Percentiles rank a stretch among this genome's conserved stretches.
phyloP scores from a whole-genome alignment of 139 green algal species.

The Chlamydomonas sphaeroides region DNA sequence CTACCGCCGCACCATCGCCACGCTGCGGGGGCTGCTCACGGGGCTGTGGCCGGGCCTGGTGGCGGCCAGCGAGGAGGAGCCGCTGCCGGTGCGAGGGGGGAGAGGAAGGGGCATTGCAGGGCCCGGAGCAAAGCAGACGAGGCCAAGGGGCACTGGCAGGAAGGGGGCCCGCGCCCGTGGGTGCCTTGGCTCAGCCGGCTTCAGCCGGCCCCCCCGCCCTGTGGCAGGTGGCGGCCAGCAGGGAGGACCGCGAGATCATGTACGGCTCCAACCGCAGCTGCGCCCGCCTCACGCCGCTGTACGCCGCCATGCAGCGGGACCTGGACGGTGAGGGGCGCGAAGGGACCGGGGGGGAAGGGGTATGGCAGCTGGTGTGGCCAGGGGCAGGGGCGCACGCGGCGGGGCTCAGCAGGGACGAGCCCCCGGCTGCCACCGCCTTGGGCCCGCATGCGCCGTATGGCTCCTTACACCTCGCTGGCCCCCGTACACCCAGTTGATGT shows the following conservation, averaged over 20 bases:
- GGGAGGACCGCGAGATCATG: slow-evolving; percentile 28
- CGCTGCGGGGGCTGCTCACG: slow-evolving; percentile 68
- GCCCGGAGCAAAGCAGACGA: no score
- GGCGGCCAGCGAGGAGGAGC: no score
- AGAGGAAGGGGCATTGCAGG: neutral
- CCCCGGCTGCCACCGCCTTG: no score
- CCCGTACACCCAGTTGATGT: neutral
- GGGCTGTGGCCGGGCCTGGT: slow-evolving; percentile 64
- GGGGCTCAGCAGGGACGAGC: neutral
- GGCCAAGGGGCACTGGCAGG: neutral
- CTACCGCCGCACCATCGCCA: slow-evolving; percentile 65
- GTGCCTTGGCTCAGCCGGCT: neutral
- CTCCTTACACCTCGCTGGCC: no score
- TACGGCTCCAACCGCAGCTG: slow-evolving; percentile 39
- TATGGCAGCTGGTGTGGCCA: no score
- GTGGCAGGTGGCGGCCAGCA: neutral
- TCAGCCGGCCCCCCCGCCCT: neutral
- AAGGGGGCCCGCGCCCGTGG: neutral
- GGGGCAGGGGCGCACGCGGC: neutral
- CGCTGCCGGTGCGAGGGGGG: neutral
- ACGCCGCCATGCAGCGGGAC: slow-evolving; percentile 20
- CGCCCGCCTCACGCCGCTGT: slow-evolving; percentile 1
- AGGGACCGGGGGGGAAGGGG: neutral
- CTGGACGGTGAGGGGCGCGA: neutral
- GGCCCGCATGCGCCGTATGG: neutral